These are phyloP conservation scores for Candida palmyrensis DNA, from an alignment of 805 yeast species.

Conservation along the genomic window DNA sequence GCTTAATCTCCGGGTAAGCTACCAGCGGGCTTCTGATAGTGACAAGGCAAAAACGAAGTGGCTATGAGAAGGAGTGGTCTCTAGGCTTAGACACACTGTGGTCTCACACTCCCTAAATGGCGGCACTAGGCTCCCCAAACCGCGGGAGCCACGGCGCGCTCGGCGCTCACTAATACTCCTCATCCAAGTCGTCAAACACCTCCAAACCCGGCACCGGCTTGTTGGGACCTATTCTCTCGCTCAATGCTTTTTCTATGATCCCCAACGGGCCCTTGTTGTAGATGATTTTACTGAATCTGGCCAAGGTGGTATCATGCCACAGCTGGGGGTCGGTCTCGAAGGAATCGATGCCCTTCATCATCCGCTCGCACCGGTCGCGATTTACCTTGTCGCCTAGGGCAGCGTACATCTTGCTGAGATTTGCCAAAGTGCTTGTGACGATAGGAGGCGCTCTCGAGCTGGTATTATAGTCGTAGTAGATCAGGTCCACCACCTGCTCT, in stretches of 20 bases:
- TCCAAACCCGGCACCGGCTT: conserved; percentile 30
- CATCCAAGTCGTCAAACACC: conserved; percentile 38
- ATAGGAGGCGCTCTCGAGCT: conserved; percentile 23
- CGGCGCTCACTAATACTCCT: no score
- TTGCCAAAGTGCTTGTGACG: conserved; percentile 23
- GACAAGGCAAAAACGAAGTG: no score
- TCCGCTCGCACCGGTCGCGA: conserved; percentile 21
- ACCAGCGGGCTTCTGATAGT: no score
- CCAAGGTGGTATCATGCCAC: conserved; percentile 32
- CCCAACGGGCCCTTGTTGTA: conserved; percentile 40
- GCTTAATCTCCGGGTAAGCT: no score
- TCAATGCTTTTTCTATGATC: conserved; percentile 32
- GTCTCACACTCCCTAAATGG: no score
- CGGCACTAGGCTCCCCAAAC: no score
- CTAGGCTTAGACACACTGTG: no score
- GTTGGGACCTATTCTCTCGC: conserved; percentile 34
- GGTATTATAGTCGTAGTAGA: conserved; percentile 24
- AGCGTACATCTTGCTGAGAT: conserved; percentile 29
- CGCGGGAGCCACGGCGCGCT: no score
- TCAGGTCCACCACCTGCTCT: conserved; percentile 35
- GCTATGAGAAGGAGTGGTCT: no score
- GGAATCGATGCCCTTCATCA: conserved; percentile 18
- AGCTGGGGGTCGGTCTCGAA: conserved; percentile 19
- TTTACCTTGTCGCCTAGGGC: conserved; percentile 17
- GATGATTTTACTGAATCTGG: conserved; percentile 32